Base-by-base conservation (phyloP, 108 stramenopile genomes). In the Chaetoceros muelleri region DNA sequence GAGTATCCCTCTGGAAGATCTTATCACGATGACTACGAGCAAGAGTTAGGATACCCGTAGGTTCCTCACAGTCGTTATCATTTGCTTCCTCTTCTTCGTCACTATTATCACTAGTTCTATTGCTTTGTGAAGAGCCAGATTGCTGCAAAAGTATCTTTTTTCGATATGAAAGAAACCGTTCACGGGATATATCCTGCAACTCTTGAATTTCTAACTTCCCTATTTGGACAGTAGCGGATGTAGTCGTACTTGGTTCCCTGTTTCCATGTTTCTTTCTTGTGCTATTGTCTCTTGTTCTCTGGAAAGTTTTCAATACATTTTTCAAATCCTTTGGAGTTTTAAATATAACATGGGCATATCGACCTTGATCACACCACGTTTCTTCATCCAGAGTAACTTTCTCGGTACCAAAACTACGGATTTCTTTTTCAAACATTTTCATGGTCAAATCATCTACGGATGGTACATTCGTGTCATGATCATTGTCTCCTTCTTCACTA, bases 271-370 rank as follows among this genome's bases (percentile, higher is more conserved):
- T 60, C 48, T 54, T 30, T 28, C 54, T 63, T 48, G 21, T 48
- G 46, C 26, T 40, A 28, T 46, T 58, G 55, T 65, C 62, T 34
- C 71, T 80, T 79, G 53, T 74, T 62, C 30, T 71, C 60, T 20
- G 57, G 24, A 92, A 29, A 2, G 50, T 60, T 20, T 73, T 61
- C 52, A 81, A 29, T 2, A 81, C 74, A 24, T 67, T 64, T 57
- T 73, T 82, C 73, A 81, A 57, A 58, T 75, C 80, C 65, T 92
- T 85, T 2, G 64, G 31, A 18, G 84, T 72, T 27, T 62, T 21
- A 69, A 85, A 87, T 1, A 87, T 80, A 13, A 87, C 80, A 70
- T 92, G 90, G 5, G 90, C 90, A 73, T 78, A 92, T 54, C 62
- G 70, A 5, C 74, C 74, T 53, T 75, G 61, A 2, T 65, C 65